A percentile compares a stretch with the other conserved stretches of the same genome.
Conservation (phyloP, 2,329 filamentous ascomycete genomes). For the Xylaria sp. region DNA sequence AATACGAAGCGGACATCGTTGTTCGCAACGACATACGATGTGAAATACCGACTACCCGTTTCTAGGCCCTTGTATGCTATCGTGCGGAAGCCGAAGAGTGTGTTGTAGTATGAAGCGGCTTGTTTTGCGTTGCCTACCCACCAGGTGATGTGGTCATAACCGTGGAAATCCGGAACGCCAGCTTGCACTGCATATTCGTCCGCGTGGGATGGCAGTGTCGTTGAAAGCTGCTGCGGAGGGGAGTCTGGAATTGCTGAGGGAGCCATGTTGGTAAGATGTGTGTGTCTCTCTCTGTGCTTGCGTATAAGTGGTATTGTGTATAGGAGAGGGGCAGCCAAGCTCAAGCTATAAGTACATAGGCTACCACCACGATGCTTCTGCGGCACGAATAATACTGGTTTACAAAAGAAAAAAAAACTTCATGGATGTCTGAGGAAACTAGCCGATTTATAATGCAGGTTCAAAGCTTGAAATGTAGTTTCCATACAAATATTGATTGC, state of each 20-base stretch:
- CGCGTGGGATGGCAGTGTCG: slow-evolving; percentile 49
- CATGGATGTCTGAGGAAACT: neutral
- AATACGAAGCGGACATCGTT: slow-evolving; percentile 81
- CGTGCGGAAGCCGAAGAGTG: slow-evolving; percentile 82
- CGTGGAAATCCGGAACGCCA: slow-evolving; percentile 67
- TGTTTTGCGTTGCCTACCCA: slow-evolving; percentile 98
- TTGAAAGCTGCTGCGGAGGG: slow-evolving; percentile 51
- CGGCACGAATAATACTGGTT: neutral
- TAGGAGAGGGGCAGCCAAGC: neutral
- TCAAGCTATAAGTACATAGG: neutral
- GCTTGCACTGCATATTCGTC: slow-evolving; percentile 61
- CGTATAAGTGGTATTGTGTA: neutral
- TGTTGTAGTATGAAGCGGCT: slow-evolving; percentile 86
- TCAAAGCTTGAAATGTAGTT: neutral
- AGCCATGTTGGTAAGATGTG: slow-evolving; percentile 53
- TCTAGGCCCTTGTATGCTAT: slow-evolving; percentile 88
- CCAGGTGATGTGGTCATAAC: slow-evolving; percentile 94
- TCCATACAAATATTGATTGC: slow-evolving; percentile 1
- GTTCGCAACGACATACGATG: slow-evolving; percentile 84
- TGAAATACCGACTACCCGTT: slow-evolving; percentile 79
- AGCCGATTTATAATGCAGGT: slow-evolving; percentile 9
- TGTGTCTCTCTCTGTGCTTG: too few species aligned
- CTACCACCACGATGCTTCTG: neutral
- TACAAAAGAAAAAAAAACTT: too few species aligned
- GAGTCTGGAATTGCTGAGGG: slow-evolving; percentile 63